These are phyloP conservation scores for Mycena olivaceomarginata DNA, from an alignment of 768 basidiomycete species.

Conservation along the genomic window DNA sequence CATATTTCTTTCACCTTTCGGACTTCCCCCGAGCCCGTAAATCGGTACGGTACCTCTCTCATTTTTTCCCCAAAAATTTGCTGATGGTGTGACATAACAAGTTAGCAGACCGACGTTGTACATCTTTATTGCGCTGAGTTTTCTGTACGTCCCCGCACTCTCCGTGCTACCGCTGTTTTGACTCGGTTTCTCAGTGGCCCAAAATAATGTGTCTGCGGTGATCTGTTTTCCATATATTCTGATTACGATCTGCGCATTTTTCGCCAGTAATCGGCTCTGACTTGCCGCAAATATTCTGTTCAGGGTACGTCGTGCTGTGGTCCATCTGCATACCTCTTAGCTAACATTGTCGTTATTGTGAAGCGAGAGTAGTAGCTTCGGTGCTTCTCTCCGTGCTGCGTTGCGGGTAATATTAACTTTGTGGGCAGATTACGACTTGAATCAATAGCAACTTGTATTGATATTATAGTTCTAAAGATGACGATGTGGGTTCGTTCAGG, in stretches of 20 bases:
- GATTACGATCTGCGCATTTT: background rate
- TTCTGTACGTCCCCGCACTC: background rate
- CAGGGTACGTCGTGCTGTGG: background rate
- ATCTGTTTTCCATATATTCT: background rate
- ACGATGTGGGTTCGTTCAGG: too few relatives aligned
- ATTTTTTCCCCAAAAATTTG: background rate
- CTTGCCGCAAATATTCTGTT: background rate
- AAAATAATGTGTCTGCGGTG: background rate
- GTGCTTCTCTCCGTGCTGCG: too few relatives aligned
- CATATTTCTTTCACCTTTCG: constrained; percentile 3
- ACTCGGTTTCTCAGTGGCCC: background rate
- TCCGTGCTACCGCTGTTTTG: background rate
- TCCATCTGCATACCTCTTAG: constrained; percentile 2
- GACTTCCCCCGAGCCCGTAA: background rate
- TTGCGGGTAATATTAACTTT: background rate
- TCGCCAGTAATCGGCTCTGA: background rate
- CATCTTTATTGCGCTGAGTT: constrained; percentile 4
- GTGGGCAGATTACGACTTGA: too few relatives aligned
- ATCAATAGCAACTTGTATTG: too few relatives aligned
- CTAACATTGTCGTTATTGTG: background rate
- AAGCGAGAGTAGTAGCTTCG: too few relatives aligned
- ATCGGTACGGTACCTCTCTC: background rate
- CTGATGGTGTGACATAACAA: constrained; percentile 2
- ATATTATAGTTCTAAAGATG: too few relatives aligned
- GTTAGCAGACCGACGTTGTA: background rate